phyloP scores from a whole-genome alignment of 2,329 filamentous ascomycete species.

The Ascochyta koolunga region DNA sequence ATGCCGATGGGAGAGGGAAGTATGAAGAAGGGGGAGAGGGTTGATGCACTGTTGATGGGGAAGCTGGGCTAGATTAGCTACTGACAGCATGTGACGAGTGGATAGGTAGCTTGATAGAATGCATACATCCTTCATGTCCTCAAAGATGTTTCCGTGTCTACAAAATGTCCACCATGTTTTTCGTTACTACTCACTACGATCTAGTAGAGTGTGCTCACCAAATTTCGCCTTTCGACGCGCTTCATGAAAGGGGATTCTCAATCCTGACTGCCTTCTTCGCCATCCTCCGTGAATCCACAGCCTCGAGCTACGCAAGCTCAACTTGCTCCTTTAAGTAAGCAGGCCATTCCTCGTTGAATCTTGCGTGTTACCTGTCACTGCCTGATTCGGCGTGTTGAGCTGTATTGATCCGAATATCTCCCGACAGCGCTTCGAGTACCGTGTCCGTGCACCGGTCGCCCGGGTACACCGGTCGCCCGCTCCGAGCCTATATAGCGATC shows the following conservation, averaged over 20 bases:
- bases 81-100: neutral
- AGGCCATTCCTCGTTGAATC: slow-evolving; percentile 20
- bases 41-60: slow-evolving; percentile 81
- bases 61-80: slow-evolving; percentile 21
- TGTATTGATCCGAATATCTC: neutral
- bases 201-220: neutral
- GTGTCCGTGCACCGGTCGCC: no score
- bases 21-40: slow-evolving; percentile 71
- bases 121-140: neutral
- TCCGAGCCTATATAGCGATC: no score
- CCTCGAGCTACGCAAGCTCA: neutral
- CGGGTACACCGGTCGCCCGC: no score
- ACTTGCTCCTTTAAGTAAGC: slow-evolving; percentile 29
- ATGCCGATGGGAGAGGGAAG: slow-evolving; percentile 69
- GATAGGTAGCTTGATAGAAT: neutral
- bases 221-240: neutral
- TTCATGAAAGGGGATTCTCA: neutral
- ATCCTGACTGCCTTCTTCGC: neutral
- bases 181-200: no score
- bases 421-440: slow-evolving; percentile 11
- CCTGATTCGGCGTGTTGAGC: slow-evolving; percentile 8
- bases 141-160: neutral
- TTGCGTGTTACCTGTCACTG: slow-evolving; percentile 30
- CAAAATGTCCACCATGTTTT: no score
- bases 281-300: neutral